Conservation (phyloP, 208 protist genomes). For the Trypanosoma mega region DNA sequence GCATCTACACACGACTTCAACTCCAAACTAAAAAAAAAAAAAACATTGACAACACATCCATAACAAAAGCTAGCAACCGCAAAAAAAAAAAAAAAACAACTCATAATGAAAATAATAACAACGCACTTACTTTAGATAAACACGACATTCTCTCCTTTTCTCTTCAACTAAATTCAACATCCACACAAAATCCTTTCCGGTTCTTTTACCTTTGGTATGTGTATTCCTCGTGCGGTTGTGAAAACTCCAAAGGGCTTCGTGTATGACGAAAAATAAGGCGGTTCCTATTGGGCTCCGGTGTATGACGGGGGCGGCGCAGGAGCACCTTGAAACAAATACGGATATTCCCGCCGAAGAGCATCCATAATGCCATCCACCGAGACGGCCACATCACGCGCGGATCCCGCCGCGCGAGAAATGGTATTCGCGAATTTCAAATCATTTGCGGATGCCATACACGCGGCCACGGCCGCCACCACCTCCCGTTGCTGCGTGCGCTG, state of each 20-base stretch:
- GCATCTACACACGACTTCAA: too few species aligned
- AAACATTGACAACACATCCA: too few species aligned
- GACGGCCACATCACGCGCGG: constrained; percentile 53
- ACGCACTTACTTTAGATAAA: background rate
- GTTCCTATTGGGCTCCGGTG: constrained; percentile 3
- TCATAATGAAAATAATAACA: background rate
- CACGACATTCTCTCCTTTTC: too few species aligned
- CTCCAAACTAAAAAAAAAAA: too few species aligned
- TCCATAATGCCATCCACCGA: constrained; percentile 79
- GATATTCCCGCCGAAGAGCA: constrained; percentile 66
- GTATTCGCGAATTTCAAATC: constrained; percentile 64
- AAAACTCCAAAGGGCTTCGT: too few species aligned
- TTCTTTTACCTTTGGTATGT: too few species aligned
- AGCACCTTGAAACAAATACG: constrained; percentile 28
- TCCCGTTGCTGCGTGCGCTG: constrained; percentile 73
- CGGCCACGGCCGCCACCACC: constrained; percentile 67
- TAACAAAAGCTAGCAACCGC: background rate
- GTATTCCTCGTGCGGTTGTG: too few species aligned
- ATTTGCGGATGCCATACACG: constrained; percentile 49
- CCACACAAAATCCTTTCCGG: too few species aligned
- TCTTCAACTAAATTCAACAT: too few species aligned
- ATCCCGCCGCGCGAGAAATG: constrained; percentile 63
- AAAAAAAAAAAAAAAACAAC: background rate
- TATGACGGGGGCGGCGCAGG: background rate
- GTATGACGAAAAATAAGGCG: too few species aligned